Base-by-base conservation (phyloP, 345 rosid genomes). In the Heritiera littoralis region DNA sequence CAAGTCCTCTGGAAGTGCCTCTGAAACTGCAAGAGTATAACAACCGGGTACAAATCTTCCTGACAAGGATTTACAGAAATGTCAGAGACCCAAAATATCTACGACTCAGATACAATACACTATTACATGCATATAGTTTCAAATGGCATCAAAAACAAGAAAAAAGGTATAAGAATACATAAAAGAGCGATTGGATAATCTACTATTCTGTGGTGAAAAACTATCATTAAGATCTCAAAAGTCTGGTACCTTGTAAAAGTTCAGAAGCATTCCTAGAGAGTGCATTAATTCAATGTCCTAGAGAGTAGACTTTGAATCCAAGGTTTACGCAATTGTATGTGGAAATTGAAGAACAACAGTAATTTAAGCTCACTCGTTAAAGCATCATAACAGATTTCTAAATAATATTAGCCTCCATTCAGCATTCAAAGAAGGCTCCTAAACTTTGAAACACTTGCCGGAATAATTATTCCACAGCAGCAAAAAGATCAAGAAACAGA, bases 41-140 rank as follows among this genome's bases (percentile, higher is more conserved):
- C 90, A 89, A 55, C 92, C 92, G 66, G 92, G 92, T 41, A 82
- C 90, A 78, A 88, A 91, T 84, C 83, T 91, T 85, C 89, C 92
- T 91, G 86, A 56, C 66, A 48, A 66, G 54, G 52, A 46, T 58
- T 51, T 18, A 66, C 73, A 41, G 17, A 72, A 55, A 20, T 7
- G 41, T 51, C 7, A 32, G 2, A 51, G 2, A 35, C 23, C 61
- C 64, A 59, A 59, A 59, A 56, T 56, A 2, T 56, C 23, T 9
- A 32, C 10, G 35, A 48, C 13, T 14, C 58, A 13, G 15, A 48
- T 48, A 7, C 7, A 7, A 49, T 30, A 30, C 18, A 49, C 3
- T 49, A 49, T 13, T 14, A 11, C 28, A 23, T 49, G 18, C 59
- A 70, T 30, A 49, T 70, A 70, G 58, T 23, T 49, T 30, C 20